Evolutionary conservation across 345 rosid species (phyloP).

Genomic region (Gossypium arboreum): DNA sequence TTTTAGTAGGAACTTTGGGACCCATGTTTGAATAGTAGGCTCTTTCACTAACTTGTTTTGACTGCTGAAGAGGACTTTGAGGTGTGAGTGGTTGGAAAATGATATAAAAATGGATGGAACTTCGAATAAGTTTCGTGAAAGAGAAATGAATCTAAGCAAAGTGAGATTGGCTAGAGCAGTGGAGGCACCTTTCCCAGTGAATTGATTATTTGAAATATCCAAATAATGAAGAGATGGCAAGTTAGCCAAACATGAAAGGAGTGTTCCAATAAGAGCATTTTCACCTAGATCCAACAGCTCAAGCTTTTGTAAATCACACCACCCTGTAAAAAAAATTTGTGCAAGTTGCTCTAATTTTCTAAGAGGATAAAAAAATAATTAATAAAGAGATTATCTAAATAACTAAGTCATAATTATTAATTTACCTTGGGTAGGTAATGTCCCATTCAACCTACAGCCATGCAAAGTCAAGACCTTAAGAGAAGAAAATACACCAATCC

Average conservation of each 20-base stretch:
- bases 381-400: too few relatives aligned
- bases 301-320: not conserved
- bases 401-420: not conserved
- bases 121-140: too few relatives aligned
- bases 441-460: not conserved
- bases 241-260: not conserved
- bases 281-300: not conserved
- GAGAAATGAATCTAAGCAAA: too few relatives aligned
- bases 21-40: not conserved
- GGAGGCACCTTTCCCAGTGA: too few relatives aligned
- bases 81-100: too few relatives aligned
- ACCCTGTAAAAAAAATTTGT: not conserved
- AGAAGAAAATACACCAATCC: too few relatives aligned
- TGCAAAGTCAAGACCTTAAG: too few relatives aligned
- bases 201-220: too few relatives aligned
- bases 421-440: not conserved
- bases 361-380: too few relatives aligned
- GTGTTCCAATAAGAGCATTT: not conserved
- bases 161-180: too few relatives aligned
- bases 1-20: not conserved
- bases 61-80: not conserved
- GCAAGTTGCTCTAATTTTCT: fast-evolving
- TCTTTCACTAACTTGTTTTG: not conserved
- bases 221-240: too few relatives aligned
- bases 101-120: too few relatives aligned